These are phyloP conservation scores for Dictyostelium capitatum DNA, from an alignment of 78 protist species.

Conservation along the genomic window DNA sequence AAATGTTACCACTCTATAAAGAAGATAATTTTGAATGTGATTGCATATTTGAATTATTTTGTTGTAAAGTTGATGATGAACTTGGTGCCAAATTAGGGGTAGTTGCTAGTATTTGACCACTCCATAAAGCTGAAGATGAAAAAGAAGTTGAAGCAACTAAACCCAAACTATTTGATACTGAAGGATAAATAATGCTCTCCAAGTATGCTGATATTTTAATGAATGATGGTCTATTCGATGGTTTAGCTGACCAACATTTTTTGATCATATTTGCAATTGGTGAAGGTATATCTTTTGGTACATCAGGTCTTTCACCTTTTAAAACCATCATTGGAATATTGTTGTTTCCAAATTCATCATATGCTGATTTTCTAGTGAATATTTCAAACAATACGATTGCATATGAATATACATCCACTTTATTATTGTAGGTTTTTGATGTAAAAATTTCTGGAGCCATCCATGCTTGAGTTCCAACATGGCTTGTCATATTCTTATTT, in stretches of 20 bases:
- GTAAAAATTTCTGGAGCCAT: constrained; percentile 83
- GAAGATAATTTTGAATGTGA: too few relatives aligned
- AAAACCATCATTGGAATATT: constrained; percentile 37
- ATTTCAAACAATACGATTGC: constrained; percentile 70
- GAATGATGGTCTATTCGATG: constrained; percentile 59
- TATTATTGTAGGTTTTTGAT: constrained; percentile 59
- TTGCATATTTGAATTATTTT: too few relatives aligned
- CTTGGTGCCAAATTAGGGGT: background rate
- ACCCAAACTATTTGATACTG: constrained; percentile 13
- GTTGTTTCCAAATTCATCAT: constrained; percentile 5
- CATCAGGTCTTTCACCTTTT: constrained; percentile 72
- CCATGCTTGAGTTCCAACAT: constrained; percentile 80
- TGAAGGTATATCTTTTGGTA: constrained; percentile 47
- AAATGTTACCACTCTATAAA: too few relatives aligned
- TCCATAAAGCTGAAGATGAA: constrained; percentile 13
- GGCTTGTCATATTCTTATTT: constrained; percentile 58
- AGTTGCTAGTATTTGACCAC: background rate
- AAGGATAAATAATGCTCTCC: constrained; percentile 9
- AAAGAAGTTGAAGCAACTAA: constrained; percentile 21
- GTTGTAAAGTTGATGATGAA: too few relatives aligned
- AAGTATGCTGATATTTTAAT: constrained; percentile 15
- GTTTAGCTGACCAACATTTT: constrained; percentile 70
- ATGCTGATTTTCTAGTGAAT: constrained; percentile 75
- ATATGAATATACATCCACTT: constrained; percentile 77
- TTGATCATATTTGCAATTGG: constrained; percentile 21